A percentile compares a stretch with the other conserved stretches of the same genome.
Conservation (phyloP, 108 stramenopile genomes). For the Discostella pseudostelligera region DNA sequence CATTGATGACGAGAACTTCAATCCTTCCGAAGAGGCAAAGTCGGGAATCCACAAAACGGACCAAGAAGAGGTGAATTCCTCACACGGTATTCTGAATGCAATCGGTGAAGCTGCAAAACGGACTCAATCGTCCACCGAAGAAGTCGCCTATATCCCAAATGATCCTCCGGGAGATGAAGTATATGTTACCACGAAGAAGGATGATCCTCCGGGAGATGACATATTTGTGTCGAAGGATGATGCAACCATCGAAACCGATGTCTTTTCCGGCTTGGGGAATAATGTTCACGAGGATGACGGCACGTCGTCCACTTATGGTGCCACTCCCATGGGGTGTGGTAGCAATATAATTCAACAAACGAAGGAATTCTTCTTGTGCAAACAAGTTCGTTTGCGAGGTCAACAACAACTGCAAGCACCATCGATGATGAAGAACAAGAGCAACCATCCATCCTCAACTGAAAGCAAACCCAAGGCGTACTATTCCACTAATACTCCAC, state of each 20-base stretch:
- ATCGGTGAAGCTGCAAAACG: neutral
- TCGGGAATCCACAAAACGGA: neutral
- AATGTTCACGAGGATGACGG: neutral
- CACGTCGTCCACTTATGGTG: neutral
- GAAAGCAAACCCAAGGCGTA: neutral
- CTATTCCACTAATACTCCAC: neutral
- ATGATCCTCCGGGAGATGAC: neutral
- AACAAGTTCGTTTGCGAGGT: neutral
- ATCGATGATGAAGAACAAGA: neutral
- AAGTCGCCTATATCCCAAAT: neutral
- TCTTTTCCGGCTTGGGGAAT: neutral
- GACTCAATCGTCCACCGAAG: neutral
- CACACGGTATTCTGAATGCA: neutral
- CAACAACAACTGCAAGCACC: neutral
- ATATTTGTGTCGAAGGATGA: neutral
- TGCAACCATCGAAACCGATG: neutral
- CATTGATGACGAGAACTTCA: neutral
- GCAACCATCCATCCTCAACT: neutral
- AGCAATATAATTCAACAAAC: conserved; percentile 1
- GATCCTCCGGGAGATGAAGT: neutral
- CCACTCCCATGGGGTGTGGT: neutral
- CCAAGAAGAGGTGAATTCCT: neutral
- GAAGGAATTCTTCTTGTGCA: neutral
- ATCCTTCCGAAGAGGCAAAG: neutral
- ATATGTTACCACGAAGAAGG: neutral